Evolutionary conservation across 1,284 basidiomycete species (phyloP).

Genomic region (Ustilago curta): DNA sequence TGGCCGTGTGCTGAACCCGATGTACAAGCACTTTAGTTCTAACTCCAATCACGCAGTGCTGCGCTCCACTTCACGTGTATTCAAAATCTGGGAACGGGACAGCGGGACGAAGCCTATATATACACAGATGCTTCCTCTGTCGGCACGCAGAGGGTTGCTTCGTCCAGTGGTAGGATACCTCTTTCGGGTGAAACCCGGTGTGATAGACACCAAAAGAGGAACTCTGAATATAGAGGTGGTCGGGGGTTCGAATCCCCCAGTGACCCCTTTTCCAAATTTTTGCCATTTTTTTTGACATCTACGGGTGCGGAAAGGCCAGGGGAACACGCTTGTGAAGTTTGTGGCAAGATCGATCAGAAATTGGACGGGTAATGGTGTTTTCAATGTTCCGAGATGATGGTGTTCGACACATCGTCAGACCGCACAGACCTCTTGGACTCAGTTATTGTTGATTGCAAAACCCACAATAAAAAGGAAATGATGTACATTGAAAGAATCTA

Average conservation of each 20-base stretch:
- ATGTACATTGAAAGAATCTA: no score
- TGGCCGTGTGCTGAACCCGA: no score
- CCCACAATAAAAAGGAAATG: no score
- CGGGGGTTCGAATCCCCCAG: conserved; percentile 49
- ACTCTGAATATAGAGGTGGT: conserved; percentile 42
- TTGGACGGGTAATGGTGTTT: conserved; percentile 11
- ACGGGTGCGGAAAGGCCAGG: neutral
- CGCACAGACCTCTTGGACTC: no score
- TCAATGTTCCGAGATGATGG: conserved; percentile 8
- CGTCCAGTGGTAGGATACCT: conserved; percentile 55
- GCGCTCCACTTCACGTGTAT: neutral
- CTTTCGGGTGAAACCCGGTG: conserved; percentile 46
- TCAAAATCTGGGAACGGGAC: no score
- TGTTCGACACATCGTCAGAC: neutral
- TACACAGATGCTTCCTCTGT: accelerated
- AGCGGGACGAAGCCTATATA: no score
- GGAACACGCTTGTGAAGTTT: neutral
- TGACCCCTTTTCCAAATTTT: conserved; percentile 20
- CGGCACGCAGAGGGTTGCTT: conserved; percentile 32
- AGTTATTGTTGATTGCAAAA: no score
- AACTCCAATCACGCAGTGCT: no score
- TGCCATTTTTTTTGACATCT: conserved; percentile 12
- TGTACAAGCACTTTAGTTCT: no score
- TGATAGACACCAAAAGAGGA: conserved; percentile 22
- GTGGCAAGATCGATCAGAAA: conserved; percentile 2